Conservation (phyloP, 345 rosid genomes). For the Eutrema yunnanense region DNA sequence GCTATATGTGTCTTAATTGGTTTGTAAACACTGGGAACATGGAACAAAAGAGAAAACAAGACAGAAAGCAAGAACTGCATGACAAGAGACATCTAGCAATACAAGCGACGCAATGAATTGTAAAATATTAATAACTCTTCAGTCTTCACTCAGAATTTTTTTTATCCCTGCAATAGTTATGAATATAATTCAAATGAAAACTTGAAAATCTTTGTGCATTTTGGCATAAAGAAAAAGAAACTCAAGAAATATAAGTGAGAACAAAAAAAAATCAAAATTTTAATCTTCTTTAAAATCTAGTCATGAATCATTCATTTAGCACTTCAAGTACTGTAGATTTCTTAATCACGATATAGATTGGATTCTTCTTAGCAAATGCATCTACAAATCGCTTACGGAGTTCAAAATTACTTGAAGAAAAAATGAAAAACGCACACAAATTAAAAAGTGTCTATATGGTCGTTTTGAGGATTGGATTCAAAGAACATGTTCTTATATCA, state of each 20-base stretch:
- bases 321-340: neutral
- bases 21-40: neutral
- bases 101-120: neutral
- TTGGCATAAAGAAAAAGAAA: too few relatives aligned
- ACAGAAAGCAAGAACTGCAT: neutral
- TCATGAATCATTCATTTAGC: neutral
- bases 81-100: neutral
- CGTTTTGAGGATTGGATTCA: neutral
- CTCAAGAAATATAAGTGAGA: too few relatives aligned
- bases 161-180: neutral
- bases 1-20: neutral
- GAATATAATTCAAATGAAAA: neutral
- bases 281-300: neutral
- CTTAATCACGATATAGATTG: neutral
- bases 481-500: neutral
- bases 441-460: neutral
- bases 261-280: neutral
- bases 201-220: neutral
- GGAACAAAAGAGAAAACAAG: neutral
- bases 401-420: neutral
- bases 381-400: neutral
- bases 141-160: neutral
- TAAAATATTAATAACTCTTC: neutral
- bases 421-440: neutral
- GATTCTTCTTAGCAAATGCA: neutral